Evolutionary conservation across 2,329 filamentous ascomycete species (phyloP).

Genomic region (Microascus cirrosus): DNA sequence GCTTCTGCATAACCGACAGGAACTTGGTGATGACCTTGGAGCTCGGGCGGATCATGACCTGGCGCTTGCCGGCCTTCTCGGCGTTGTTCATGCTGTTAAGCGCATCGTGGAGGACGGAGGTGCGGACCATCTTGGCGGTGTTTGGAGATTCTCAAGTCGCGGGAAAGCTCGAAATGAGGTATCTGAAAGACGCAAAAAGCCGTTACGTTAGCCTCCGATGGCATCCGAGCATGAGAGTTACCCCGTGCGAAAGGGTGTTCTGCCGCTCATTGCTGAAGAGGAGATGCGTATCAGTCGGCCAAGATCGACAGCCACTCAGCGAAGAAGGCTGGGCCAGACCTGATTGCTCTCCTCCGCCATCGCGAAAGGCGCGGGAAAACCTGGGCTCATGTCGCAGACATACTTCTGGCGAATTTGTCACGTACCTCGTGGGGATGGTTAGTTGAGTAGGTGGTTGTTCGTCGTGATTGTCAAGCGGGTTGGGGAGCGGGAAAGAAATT

Average conservation of each 20-base stretch:
- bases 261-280: slow-evolving; percentile 56
- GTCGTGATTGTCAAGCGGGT: slow-evolving; percentile 14
- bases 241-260: slow-evolving; percentile 53
- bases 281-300: slow-evolving; percentile 47
- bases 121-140: slow-evolving; percentile 93
- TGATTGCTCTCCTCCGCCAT: slow-evolving; percentile 56
- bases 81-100: slow-evolving; percentile 99
- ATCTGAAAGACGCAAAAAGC: slow-evolving; percentile 34
- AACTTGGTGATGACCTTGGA: slow-evolving; percentile 99
- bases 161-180: slow-evolving; percentile 44
- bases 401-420: slow-evolving; percentile 13
- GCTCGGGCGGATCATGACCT: slow-evolving; percentile 93
- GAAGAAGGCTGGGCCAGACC: slow-evolving; percentile 11
- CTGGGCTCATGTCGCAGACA: slow-evolving; percentile 15
- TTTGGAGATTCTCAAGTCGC: slow-evolving; percentile 72
- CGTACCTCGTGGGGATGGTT: slow-evolving; percentile 28
- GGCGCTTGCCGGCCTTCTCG: slow-evolving; percentile 99
- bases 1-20: slow-evolving; percentile 97
- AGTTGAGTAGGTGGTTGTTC: slow-evolving; percentile 11
- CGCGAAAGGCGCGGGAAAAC: slow-evolving; percentile 29
- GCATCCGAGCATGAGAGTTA: slow-evolving; percentile 58
- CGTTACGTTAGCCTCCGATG: slow-evolving; percentile 50
- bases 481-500: slow-evolving; percentile 16
- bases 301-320: not conserved
- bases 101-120: slow-evolving; percentile 98